phyloP scores from a whole-genome alignment of 495 filamentous ascomycete species.

The Bacidia rubella region DNA sequence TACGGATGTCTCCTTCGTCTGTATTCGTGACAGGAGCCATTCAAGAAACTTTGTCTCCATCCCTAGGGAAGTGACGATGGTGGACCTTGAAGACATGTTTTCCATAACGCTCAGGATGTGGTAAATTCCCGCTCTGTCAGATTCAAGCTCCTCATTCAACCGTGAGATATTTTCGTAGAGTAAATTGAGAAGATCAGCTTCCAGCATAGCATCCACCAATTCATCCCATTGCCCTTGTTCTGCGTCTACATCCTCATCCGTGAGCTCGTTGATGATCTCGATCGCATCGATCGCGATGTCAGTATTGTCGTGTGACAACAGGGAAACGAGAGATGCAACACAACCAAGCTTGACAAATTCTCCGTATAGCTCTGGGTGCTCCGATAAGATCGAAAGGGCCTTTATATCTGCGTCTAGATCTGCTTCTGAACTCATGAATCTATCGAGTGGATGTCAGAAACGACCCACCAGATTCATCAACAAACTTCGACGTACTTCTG shows the following conservation, averaged over 20 bases:
- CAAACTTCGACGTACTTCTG: conserved; percentile 51
- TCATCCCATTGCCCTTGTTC: conserved; percentile 70
- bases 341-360: conserved; percentile 75
- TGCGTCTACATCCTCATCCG: conserved; percentile 84
- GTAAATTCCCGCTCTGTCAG: conserved; percentile 74
- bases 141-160: conserved; percentile 65
- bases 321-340: conserved; percentile 56
- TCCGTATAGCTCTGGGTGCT: conserved; percentile 72
- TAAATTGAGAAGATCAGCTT: conserved; percentile 73
- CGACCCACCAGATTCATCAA: not conserved
- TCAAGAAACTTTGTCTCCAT: conserved; percentile 49
- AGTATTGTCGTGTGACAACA: conserved; percentile 90
- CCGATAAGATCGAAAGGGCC: conserved; percentile 71
- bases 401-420: conserved; percentile 87
- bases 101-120: conserved; percentile 75
- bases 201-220: conserved; percentile 67
- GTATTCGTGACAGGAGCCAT: conserved; percentile 65
- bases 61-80: conserved; percentile 49
- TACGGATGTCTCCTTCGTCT: conserved; percentile 44
- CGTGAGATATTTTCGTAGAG: conserved; percentile 71
- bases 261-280: conserved; percentile 84
- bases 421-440: conserved; percentile 74
- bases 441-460: conserved; percentile 18
- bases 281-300: conserved; percentile 90
- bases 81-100: conserved; percentile 61